phyloP scores from a whole-genome alignment of 1,284 basidiomycete genomes.

The Cutaneotrichosporon curvatum region DNA sequence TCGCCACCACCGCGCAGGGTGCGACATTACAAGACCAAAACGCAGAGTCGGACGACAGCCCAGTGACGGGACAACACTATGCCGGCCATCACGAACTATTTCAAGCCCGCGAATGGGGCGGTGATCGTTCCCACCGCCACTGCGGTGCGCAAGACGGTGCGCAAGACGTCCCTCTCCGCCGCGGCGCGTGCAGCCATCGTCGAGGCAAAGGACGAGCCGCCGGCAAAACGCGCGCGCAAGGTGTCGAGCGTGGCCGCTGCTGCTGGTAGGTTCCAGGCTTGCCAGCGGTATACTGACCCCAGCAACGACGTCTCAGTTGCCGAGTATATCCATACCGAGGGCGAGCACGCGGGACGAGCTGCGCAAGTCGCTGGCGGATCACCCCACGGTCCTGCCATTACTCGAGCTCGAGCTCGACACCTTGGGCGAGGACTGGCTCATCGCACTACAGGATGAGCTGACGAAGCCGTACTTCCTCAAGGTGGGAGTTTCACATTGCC shows the following conservation, averaged over 20 bases:
- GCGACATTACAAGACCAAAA: too few species aligned
- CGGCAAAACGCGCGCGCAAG: constrained; percentile 7
- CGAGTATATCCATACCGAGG: constrained; percentile 2
- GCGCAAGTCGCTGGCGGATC: constrained; percentile 17
- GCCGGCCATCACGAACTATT: constrained; percentile 16
- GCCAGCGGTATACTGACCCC: too few species aligned
- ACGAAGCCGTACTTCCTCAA: constrained; percentile 43
- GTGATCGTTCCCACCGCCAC: neutral
- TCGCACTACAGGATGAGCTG: constrained; percentile 45
- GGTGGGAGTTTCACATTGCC: constrained; percentile 20
- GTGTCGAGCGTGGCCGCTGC: neutral
- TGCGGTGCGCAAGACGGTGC: too few species aligned
- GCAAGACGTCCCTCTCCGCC: constrained; percentile 13
- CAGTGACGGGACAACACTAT: constrained; percentile 1
- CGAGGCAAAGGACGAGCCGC: constrained; percentile 10
- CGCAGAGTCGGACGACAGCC: too few species aligned
- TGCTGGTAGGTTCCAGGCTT: too few species aligned
- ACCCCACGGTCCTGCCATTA: constrained; percentile 21
- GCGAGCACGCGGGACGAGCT: constrained; percentile 27
- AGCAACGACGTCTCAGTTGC: too few species aligned
- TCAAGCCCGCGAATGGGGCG: constrained; percentile 10
- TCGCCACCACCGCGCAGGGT: too few species aligned
- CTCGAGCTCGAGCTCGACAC: constrained; percentile 43
- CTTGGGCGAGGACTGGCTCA: constrained; percentile 47
- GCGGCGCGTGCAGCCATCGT: constrained; percentile 24